These are phyloP conservation scores for Fusarium sp. DNA, from an alignment of 2,329 filamentous ascomycete species.

Conservation along the genomic window DNA sequence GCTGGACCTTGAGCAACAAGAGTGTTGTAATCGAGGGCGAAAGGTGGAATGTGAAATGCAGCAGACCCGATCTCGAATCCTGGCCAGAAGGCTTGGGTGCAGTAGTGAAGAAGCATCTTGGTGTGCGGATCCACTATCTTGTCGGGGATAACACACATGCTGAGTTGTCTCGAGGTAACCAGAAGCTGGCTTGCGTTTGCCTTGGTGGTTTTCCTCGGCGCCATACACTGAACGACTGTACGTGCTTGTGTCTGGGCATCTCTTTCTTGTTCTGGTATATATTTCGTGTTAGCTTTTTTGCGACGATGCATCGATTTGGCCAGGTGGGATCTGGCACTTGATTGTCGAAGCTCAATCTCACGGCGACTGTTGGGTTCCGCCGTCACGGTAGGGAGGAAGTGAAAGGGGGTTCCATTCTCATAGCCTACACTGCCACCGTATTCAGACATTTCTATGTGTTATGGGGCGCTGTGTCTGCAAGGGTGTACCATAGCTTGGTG, in stretches of 20 bases:
- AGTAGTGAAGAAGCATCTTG: constrained; percentile 14
- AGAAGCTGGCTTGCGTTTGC: not conserved
- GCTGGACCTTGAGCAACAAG: constrained; percentile 15
- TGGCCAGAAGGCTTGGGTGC: constrained; percentile 21
- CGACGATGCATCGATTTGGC: not conserved
- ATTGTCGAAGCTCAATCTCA: constrained; percentile 13
- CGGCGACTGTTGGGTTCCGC: not conserved
- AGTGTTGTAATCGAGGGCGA: constrained; percentile 6
- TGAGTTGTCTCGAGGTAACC: not conserved
- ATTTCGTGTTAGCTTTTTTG: not conserved
- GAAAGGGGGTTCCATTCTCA: rapidly evolving
- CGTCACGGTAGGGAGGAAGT: constrained; percentile 2
- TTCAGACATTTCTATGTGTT: no score
- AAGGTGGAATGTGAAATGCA: constrained; percentile 9
- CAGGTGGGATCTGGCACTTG: constrained; percentile 13
- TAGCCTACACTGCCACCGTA: rapidly evolving
- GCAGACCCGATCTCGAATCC: constrained; percentile 5
- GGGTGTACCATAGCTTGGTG: rapidly evolving
- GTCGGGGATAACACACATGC: not conserved
- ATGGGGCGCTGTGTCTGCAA: no score
- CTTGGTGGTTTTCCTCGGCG: rapidly evolving
- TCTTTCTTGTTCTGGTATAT: rapidly evolving
- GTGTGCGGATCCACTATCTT: constrained; percentile 3
- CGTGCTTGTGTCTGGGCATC: no score
- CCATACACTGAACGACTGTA: rapidly evolving